Base-by-base conservation (phyloP, 768 basidiomycete species). In the Favolaschia claudopus region DNA sequence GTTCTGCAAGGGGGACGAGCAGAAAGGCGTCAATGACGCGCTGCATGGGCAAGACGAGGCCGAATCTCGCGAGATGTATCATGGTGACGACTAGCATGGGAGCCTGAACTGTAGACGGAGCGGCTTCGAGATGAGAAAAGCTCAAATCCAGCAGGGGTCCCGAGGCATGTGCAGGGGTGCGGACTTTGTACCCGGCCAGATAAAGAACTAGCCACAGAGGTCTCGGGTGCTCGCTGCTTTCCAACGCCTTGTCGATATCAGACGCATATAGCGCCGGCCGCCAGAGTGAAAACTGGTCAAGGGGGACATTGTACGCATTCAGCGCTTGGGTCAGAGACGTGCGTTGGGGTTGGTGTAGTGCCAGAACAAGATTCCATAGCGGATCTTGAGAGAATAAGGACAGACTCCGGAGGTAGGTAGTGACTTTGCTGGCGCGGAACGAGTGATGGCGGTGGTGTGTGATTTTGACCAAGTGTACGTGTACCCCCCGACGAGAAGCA, bases 141-240 rank as follows among this genome's bases (percentile, higher is more conserved):
- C 80, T 74, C 22, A 89, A 69, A 47, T 80, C 77, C 36, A 81
- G 64, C 31, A 84, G 63, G 1, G 76, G 74, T 0, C 76, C 76
- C 19, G 72, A 69, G 0, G 85, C 86, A 22, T 89, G 80, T 15
- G 54, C 54, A 1, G 77, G 69, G 0, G 81, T 79, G n/a, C 67
- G 72, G 12, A 86, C 75, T 67, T 79, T 82, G 70, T 77, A 78
- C 4, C 68, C 72, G 15, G 82, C 71, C 37, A 89, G 73, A 40
- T 80, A 77, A 28, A 89, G 70, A 12, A 82, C 67, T n/a, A 87
- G 71, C 87, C 87, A 90, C 0, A 78, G 62, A 0, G 89, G 50
- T 29, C n/a, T 31, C 32, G 37, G 31, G 10, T 14, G 46, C 15
- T 40, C 24, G 9, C 51, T 24, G 29, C 38, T 22, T 19, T 36